Conservation (phyloP, 345 rosid species). For the Anastatica hierochuntica region DNA sequence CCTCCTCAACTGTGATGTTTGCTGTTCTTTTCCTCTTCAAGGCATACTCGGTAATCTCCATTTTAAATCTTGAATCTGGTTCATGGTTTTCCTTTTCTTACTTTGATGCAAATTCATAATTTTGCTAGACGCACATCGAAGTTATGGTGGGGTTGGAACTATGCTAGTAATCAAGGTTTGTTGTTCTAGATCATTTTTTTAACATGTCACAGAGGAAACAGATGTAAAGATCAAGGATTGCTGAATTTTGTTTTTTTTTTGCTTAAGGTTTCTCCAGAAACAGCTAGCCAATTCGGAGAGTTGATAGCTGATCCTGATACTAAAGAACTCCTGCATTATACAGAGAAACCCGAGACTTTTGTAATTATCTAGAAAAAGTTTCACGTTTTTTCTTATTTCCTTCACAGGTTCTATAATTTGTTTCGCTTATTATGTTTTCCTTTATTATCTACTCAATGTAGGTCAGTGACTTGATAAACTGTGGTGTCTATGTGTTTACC, state of each 20-base stretch:
- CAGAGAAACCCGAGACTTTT: conserved; percentile 90
- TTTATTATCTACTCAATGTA: conserved; percentile 22
- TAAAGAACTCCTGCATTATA: conserved; percentile 72
- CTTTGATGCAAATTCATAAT: background rate
- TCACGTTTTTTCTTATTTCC: background rate
- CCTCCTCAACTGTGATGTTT: conserved; percentile 73
- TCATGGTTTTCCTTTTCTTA: background rate
- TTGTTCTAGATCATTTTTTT: background rate
- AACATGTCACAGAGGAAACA: background rate
- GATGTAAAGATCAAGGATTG: background rate
- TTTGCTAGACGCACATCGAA: conserved; percentile 55
- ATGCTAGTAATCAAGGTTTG: conserved; percentile 73
- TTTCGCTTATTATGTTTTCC: background rate
- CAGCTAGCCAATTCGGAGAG: conserved; percentile 76
- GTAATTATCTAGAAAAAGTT: conserved; percentile 36
- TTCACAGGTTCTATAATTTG: background rate
- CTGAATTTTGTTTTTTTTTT: background rate
- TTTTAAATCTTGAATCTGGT: background rate
- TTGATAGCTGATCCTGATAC: conserved; percentile 70
- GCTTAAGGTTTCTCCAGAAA: conserved; percentile 76
- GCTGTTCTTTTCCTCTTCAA: conserved; percentile 75
- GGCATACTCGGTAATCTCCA: conserved; percentile 55
- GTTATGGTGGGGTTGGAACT: conserved; percentile 70
- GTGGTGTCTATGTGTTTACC: conserved; percentile 71
- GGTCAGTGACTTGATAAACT: conserved; percentile 81